A percentile compares a stretch with the other conserved stretches of the same genome.
phyloP scores from a whole-genome alignment of 768 basidiomycete species.

The Mycena floridula region DNA sequence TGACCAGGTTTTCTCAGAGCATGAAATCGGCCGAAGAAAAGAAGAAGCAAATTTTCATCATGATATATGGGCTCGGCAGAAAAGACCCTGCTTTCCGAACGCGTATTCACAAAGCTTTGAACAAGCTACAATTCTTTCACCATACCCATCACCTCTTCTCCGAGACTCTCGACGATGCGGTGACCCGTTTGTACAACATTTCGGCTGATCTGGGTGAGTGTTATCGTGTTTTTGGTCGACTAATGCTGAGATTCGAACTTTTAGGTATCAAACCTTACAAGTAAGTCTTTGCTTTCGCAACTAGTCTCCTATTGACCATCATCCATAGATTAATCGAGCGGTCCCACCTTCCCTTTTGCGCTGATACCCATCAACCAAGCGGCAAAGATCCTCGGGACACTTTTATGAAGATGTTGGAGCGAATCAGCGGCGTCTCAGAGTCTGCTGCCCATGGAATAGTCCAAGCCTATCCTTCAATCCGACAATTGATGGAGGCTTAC shows the following conservation, averaged over 20 bases:
- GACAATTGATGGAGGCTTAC: conserved; percentile 7
- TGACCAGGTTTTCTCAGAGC: neutral
- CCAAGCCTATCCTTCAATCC: conserved; percentile 1
- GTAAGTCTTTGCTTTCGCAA: too few relatives aligned
- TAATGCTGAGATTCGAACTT: conserved; percentile 7
- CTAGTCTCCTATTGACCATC: too few relatives aligned
- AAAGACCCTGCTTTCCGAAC: conserved; percentile 3
- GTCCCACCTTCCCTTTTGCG: conserved; percentile 11
- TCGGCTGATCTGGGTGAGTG: conserved; percentile 21
- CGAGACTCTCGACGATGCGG: conserved; percentile 6
- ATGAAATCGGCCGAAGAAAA: neutral
- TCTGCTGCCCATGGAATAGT: conserved; percentile 7
- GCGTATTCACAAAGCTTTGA: conserved; percentile 8
- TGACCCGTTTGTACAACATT: conserved; percentile 10
- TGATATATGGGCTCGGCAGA: conserved; percentile 8
- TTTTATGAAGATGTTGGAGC: conserved; percentile 10
- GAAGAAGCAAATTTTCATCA: conserved; percentile 10
- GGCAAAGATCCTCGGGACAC: conserved; percentile 7
- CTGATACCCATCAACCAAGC: conserved; percentile 3
- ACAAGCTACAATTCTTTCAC: conserved; percentile 11
- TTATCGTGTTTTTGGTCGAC: conserved; percentile 7
- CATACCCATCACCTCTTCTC: conserved; percentile 8
- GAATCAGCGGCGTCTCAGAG: conserved; percentile 10
- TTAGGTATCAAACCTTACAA: too few relatives aligned
- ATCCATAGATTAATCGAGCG: conserved; percentile 13